phyloP scores from a whole-genome alignment of 2,329 filamentous ascomycete species.

The Sporothrix brunneoviolacea region DNA sequence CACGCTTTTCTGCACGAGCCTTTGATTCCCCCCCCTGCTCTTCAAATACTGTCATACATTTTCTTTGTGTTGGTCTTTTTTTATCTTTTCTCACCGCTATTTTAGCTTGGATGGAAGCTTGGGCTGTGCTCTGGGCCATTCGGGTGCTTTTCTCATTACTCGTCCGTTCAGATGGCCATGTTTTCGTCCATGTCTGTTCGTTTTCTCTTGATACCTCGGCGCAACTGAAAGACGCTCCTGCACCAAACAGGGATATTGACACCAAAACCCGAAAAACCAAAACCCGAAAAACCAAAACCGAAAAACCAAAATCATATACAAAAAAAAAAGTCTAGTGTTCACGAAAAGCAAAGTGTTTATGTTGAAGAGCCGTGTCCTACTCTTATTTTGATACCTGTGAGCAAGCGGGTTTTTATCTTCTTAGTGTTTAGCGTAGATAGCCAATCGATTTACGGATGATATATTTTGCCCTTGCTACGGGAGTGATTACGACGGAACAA shows the following conservation, averaged over 20 bases:
- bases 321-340: no score
- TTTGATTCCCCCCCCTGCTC: conserved; percentile 17
- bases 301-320: no score
- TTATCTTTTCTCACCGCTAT: background rate
- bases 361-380: no score
- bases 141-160: background rate
- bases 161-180: background rate
- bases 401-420: no score
- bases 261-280: no score
- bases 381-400: no score
- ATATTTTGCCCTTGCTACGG: no score
- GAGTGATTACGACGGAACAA: no score
- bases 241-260: background rate
- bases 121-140: background rate
- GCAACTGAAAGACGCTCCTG: background rate
- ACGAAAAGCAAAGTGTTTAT: no score
- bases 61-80: background rate
- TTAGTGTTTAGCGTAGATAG: no score
- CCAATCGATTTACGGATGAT: no score
- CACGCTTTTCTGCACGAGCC: conserved; percentile 13
- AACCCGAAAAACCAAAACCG: no score
- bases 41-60: background rate
- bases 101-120: background rate
- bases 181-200: background rate
- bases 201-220: conserved; percentile 5